Base-by-base conservation (phyloP, 805 yeast genomes). In the Zygoascus flipseniorum region DNA sequence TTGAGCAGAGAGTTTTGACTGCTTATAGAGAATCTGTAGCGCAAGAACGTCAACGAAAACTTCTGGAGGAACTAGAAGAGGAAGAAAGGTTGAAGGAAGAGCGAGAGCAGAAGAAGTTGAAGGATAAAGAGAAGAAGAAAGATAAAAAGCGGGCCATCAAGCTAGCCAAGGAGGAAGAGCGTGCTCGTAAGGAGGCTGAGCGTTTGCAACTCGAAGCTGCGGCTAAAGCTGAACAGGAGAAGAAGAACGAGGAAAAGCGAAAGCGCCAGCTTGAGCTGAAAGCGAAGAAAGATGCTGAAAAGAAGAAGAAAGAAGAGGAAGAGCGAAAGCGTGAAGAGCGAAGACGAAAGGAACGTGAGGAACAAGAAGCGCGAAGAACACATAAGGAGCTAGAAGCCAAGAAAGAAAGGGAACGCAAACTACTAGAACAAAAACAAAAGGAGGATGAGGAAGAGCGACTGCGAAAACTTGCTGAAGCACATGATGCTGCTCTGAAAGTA, bases 11-110 rank as follows among this genome's bases (percentile, higher is more conserved):
- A 46, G 78, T 90, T 32, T 74, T 86, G 62, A 80, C 77, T 31
- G 87, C 95, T 0, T 89, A 83, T 64, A 85, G 86, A 56, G 90
- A 85, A 61, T 85, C 81, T 58, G 79, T 85, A 48, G 90, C 96
- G 11, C 88, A 85, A 55, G 93, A 86, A 60, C 67, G 73, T 11
- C 74, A 69, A 62, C 65, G 58, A 60, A 63, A 63, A 57, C 66
- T 71, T 31, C 60, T 71, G 47, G 62, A 61, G 55, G 72, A 64
- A 57, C 63, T 65, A 26, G 71, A 64, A 39, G 70, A 62, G 49
- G 69, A 64, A 55, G 58, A 53, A 45, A 58, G 64, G 41, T 54
- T 60, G 44, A 57, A 61, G 54, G 62, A 61, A 45, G 71, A 61
- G 56, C 62, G 55, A 54, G 73, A 63, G 57, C 60, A 54, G 57